These are phyloP conservation scores for Fusarium virguliforme DNA, from an alignment of 2,329 filamentous ascomycete genomes.

Conservation along the genomic window DNA sequence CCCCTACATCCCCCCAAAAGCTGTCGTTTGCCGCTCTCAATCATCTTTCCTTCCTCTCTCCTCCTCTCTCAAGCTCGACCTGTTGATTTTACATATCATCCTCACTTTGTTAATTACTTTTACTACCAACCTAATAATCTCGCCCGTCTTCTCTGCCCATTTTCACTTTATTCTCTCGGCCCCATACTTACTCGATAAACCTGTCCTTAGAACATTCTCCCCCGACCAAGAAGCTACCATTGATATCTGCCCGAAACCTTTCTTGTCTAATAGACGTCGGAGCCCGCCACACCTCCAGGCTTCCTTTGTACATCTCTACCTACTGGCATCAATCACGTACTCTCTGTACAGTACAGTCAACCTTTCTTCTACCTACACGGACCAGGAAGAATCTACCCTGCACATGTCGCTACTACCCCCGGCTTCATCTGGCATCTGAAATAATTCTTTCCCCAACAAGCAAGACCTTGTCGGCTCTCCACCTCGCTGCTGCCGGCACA, in stretches of 20 bases:
- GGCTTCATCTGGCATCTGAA: slow-evolving; percentile 24
- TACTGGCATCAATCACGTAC: slow-evolving; percentile 10
- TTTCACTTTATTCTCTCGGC: slow-evolving; percentile 19
- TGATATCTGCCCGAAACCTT: slow-evolving; percentile 16
- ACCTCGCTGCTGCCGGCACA: slow-evolving; percentile 30
- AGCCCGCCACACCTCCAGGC: slow-evolving; percentile 8
- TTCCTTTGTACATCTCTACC: slow-evolving; percentile 27
- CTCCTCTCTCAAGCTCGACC: slow-evolving; percentile 14
- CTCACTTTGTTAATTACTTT: slow-evolving; percentile 9
- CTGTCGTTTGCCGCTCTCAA: slow-evolving; percentile 28
- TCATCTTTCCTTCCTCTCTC: slow-evolving; percentile 20
- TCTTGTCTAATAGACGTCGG: slow-evolving; percentile 5
- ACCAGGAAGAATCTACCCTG: slow-evolving; percentile 9
- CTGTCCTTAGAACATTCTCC: slow-evolving; percentile 1
- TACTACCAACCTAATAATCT: slow-evolving; percentile 21
- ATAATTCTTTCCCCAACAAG: slow-evolving; percentile 35
- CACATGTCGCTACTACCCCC: slow-evolving; percentile 37
- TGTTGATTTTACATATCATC: background rate
- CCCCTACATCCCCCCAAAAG: slow-evolving; percentile 37
- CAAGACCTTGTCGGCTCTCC: slow-evolving; percentile 43
- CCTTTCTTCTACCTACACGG: slow-evolving; percentile 27
- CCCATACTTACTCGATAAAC: slow-evolving; percentile 12
- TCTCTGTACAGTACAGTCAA: slow-evolving; percentile 1
- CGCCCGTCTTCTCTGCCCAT: slow-evolving; percentile 19
- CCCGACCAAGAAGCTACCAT: background rate